Conservation (phyloP, 2,329 filamentous ascomycete genomes). For the Dothistroma pini region DNA sequence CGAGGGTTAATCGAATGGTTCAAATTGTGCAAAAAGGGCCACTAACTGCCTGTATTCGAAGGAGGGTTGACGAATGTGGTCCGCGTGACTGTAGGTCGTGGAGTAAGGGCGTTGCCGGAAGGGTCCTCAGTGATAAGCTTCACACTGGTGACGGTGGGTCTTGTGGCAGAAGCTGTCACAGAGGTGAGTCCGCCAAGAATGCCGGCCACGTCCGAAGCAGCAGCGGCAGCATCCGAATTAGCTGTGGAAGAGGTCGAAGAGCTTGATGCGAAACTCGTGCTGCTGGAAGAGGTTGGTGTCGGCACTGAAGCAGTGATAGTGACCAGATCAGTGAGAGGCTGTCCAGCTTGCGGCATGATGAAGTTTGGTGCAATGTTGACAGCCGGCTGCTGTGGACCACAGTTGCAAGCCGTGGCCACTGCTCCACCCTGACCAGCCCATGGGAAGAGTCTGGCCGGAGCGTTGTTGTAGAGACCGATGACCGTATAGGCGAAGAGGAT, state of each 20-base stretch:
- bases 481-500: constrained; percentile 38
- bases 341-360: constrained; percentile 24
- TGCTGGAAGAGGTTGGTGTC: constrained; percentile 1
- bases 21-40: not conserved
- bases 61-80: constrained; percentile 14
- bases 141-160: constrained; percentile 23
- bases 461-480: constrained; percentile 37
- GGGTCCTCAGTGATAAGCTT: constrained; percentile 20
- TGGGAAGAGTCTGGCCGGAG: constrained; percentile 28
- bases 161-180: constrained; percentile 13
- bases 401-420: constrained; percentile 17
- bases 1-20: not conserved
- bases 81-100: constrained; percentile 9
- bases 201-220: constrained; percentile 22
- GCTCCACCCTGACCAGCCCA: constrained; percentile 18
- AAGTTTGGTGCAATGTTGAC: constrained; percentile 37
- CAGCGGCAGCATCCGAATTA: constrained; percentile 9
- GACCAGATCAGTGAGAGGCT: constrained; percentile 7
- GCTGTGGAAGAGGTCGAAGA: constrained; percentile 11
- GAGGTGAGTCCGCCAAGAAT: constrained; percentile 14
- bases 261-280: constrained; percentile 7
- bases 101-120: constrained; percentile 11
- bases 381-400: constrained; percentile 17
- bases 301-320: constrained; percentile 9
- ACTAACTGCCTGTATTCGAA: constrained; percentile 1